Base-by-base conservation (phyloP, 2,329 filamentous ascomycete genomes). In the Beauveria brongniartii region DNA sequence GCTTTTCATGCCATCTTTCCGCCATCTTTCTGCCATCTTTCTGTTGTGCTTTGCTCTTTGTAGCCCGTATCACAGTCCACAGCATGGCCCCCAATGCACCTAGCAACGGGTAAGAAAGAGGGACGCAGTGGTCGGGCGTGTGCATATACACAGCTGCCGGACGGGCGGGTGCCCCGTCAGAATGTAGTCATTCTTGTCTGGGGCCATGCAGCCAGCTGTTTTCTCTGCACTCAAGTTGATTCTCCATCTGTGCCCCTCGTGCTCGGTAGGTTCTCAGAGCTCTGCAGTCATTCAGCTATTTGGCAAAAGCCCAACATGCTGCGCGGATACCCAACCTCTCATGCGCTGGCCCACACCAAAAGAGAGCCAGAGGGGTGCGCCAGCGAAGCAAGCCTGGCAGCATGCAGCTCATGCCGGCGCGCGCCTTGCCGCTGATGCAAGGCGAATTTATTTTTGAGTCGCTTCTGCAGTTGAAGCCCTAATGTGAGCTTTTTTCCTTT, bases 341-440 rank as follows among this genome's bases (percentile, higher is more conserved):
- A 59, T 59, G 55, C 47, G 47, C 12, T 59, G 47, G 55, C 47
- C 55, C 55, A 52, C 55, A 51, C 55, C 37, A 51, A 24, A 43
- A 24, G 6, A 22, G 16, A 26, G 54, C 43, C 26, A 28, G 43
- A 47, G 41, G 54, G 54, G 54, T 56, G 54, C 41, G 41, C 41
- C 41, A 56, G n/a, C 41, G 26, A 18, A 50, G 46, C 47, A 41
- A 22, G 30, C 20, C 30, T 20, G 44, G 55, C 55, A 50, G n/a
- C 44, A 57, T 57, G 55, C 55, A 57, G 55, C 55, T 57, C 55
- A 57, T 50, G 55, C 55, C 55, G 43, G 44, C 55, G 55, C 53
- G 30, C 55, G 55, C 55, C 44, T 50, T 57, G 44, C 43, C 46
- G 55, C 44, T 56, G 46, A 30, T 57, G 55, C 55, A 57, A 2